Base-by-base conservation (phyloP, 1,139 yeast species). In the Arxiozyma bovina region DNA sequence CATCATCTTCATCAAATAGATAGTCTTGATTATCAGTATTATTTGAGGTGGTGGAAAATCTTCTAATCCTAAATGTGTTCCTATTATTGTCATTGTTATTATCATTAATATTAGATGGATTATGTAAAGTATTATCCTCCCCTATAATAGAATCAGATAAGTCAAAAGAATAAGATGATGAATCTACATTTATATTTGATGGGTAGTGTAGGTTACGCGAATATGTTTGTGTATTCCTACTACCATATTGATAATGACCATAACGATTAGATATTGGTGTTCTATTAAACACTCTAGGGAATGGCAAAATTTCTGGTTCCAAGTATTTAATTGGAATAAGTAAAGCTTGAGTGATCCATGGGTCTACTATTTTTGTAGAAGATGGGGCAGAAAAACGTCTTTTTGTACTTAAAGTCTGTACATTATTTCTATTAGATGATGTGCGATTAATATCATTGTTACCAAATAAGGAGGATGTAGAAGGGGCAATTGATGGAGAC, bases 261-360 rank as follows among this genome's bases (percentile, higher is more conserved):
- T 47, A 50, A 25, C 43, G 44, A 27, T 48, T 38, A 27, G 61
- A 11, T 62, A 58, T 25, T 57, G 42, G 27, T n/a, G 51, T 53
- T 45, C 56, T 61, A 45, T 64, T 63, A 20, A 61, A 58, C 1
- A 62, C 63, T 43, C 60, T 64, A 6, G 71, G 70, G 47, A 61
- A 68, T 6, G 71, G 71, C 34, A 65, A 53, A 34, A 68, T 60
- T 42, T 58, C 57, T n/a, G 71, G 71, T 53, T 66, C 64, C 42
- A 68, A 58, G 44, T 60, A 64, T 44, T 57, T 58, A 8, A 61
- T 53, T 4, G 71, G 70, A 17, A 68, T 55, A 30, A 57, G 60
- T 12, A 60, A 57, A 15, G 70, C 70, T 8, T 59, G 53, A 1
- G 70, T 66, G 9, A 64, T 57, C 62, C 63, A 65, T n/a, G 69